phyloP scores from a whole-genome alignment of 257 asterid species.

The Scutellaria baicalensis region DNA sequence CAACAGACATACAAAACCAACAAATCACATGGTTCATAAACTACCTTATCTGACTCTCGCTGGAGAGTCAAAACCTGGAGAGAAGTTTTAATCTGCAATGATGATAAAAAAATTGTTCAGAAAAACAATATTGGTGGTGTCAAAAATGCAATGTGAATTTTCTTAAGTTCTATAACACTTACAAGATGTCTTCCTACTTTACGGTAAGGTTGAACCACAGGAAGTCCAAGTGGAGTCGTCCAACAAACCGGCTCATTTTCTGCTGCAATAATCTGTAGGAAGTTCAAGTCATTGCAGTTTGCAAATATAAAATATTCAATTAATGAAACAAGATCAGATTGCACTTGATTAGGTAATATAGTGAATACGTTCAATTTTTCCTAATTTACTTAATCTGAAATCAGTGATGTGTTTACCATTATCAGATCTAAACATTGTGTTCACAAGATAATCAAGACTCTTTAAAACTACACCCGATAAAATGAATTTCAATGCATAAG shows the following conservation, averaged over 20 bases:
- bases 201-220: conserved; percentile 98
- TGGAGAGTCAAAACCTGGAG: conserved; percentile 82
- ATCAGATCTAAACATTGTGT: neutral
- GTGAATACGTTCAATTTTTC: neutral
- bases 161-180: conserved; percentile 23
- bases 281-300: conserved; percentile 15
- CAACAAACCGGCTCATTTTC: conserved; percentile 86
- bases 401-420: neutral
- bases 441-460: neutral
- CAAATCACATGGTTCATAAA: neutral
- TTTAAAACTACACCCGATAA: neutral
- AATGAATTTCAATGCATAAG: neutral
- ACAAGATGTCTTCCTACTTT: conserved; percentile 63
- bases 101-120: conserved; percentile 7
- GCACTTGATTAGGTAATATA: neutral
- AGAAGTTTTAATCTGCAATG: conserved; percentile 81
- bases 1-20: conserved; percentile 4
- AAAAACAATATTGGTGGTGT: neutral
- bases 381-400: neutral
- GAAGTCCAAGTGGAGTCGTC: conserved; percentile 99
- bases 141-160: neutral
- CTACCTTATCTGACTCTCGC: conserved; percentile 78
- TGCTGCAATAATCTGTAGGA: conserved; percentile 70
- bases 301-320: conserved; percentile 5
- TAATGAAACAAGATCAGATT: neutral